Evolutionary conservation across 2,329 filamentous ascomycete species (phyloP).

Genomic region (Chrysoporthe deuterocubensis): DNA sequence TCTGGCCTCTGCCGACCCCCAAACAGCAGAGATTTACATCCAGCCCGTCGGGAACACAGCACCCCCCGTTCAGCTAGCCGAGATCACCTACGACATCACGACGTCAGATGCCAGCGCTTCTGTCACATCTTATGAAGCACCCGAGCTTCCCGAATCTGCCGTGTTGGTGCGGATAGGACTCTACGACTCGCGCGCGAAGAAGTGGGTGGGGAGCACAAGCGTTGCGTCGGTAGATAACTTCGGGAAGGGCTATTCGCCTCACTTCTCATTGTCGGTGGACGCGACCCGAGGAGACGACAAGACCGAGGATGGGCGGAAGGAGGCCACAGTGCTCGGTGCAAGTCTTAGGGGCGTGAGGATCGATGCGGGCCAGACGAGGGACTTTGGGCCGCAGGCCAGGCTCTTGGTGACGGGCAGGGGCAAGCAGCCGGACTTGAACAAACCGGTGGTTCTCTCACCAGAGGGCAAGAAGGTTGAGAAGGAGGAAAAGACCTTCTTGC

Average conservation of each 20-base stretch:
- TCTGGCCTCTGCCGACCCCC: slow-evolving; percentile 45
- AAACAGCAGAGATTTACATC: slow-evolving; percentile 57
- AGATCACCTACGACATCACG: slow-evolving; percentile 56
- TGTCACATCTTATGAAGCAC: slow-evolving; percentile 59
- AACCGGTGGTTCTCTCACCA: slow-evolving; percentile 63
- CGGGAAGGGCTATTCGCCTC: slow-evolving; percentile 63
- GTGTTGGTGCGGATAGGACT: slow-evolving; percentile 61
- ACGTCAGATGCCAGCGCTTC: slow-evolving; percentile 45
- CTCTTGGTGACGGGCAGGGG: slow-evolving; percentile 54
- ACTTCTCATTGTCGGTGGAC: slow-evolving; percentile 58
- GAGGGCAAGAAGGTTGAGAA: slow-evolving; percentile 62
- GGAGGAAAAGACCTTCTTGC: slow-evolving; percentile 66
- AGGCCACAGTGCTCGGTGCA: slow-evolving; percentile 53
- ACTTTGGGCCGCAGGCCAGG: slow-evolving; percentile 65
- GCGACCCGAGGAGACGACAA: slow-evolving; percentile 29
- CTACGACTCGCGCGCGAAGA: slow-evolving; percentile 51
- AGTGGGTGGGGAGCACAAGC: slow-evolving; percentile 60
- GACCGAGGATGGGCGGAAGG: slow-evolving; percentile 22
- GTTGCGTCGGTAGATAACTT: slow-evolving; percentile 62
- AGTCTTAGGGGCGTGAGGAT: slow-evolving; percentile 60
- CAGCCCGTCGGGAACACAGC: slow-evolving; percentile 50
- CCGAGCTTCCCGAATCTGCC: slow-evolving; percentile 51
- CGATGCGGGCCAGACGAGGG: slow-evolving; percentile 66
- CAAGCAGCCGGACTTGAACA: slow-evolving; percentile 63
- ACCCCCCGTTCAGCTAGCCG: slow-evolving; percentile 53